A percentile compares a stretch with the other conserved stretches of the same genome.
phyloP scores from a whole-genome alignment of 2,329 filamentous ascomycete species.

The Talaromyces verruculosus region DNA sequence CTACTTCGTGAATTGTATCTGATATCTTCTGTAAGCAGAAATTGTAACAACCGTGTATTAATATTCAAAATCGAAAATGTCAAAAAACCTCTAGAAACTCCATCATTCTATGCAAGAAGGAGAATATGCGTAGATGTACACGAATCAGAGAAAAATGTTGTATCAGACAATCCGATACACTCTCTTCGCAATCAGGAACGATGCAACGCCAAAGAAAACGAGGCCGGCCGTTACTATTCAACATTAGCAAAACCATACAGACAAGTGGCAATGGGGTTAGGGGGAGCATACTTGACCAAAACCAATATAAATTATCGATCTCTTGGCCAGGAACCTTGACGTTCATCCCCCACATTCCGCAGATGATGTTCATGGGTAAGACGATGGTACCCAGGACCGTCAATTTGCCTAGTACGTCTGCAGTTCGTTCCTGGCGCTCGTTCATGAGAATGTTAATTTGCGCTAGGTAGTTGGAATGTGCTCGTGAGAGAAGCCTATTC shows the following conservation, averaged over 20 bases:
- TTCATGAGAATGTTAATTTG: constrained; percentile 99
- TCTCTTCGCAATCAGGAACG: constrained; percentile 74
- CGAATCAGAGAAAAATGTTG: background rate
- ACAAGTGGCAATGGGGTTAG: constrained; percentile 13
- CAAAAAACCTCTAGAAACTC: background rate
- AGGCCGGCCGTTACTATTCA: constrained; percentile 63
- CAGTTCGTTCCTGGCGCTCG: constrained; percentile 92
- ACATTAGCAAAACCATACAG: background rate
- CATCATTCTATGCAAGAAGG: background rate
- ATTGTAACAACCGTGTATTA: background rate
- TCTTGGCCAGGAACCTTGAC: constrained; percentile 92
- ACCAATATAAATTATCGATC: constrained; percentile 74
- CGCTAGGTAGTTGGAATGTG: constrained; percentile 96
- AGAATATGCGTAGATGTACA: background rate
- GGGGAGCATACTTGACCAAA: constrained; percentile 55
- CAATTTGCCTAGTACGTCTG: constrained; percentile 89
- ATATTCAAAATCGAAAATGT: background rate
- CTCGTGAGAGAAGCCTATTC: constrained; percentile 76
- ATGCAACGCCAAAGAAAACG: constrained; percentile 69
- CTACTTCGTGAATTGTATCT: background rate
- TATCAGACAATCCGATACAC: constrained; percentile 70
- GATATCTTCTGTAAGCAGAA: background rate
- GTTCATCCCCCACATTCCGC: constrained; percentile 99
- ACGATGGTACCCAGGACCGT: constrained; percentile 97
- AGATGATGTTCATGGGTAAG: constrained; percentile 98